These are phyloP conservation scores for Acacia acuminata DNA, from an alignment of 306 rosid genomes.

Conservation along the genomic window DNA sequence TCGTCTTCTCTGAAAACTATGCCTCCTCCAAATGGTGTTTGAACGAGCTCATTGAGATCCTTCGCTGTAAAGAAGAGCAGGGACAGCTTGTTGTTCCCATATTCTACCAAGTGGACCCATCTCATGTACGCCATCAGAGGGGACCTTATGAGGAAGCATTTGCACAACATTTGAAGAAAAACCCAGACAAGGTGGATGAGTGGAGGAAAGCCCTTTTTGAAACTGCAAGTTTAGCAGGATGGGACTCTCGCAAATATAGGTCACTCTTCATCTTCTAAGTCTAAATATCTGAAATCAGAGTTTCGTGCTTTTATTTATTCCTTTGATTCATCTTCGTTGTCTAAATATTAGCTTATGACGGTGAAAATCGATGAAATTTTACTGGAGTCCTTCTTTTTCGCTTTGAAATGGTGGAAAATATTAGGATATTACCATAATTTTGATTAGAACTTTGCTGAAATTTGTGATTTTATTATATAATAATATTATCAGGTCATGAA, in stretches of 20 bases:
- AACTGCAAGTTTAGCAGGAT: conserved; percentile 1
- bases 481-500: too few species aligned
- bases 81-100: background rate
- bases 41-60: background rate
- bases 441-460: too few species aligned
- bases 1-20: background rate
- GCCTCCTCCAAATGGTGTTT: background rate
- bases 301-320: background rate
- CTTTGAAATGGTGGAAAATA: too few species aligned
- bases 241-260: background rate
- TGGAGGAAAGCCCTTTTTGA: background rate
- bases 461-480: too few species aligned
- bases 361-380: too few species aligned
- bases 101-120: background rate
- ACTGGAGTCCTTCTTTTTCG: too few species aligned
- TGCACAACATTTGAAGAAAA: background rate
- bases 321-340: background rate
- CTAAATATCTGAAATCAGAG: background rate
- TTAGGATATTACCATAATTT: too few species aligned
- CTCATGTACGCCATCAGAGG: background rate
- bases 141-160: background rate
- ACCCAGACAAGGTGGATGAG: background rate
- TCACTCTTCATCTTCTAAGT: background rate
- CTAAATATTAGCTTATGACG: too few species aligned
- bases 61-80: background rate